These are phyloP conservation scores for Casuarina cunninghamiana DNA, from an alignment of 306 rosid species.

Conservation along the genomic window DNA sequence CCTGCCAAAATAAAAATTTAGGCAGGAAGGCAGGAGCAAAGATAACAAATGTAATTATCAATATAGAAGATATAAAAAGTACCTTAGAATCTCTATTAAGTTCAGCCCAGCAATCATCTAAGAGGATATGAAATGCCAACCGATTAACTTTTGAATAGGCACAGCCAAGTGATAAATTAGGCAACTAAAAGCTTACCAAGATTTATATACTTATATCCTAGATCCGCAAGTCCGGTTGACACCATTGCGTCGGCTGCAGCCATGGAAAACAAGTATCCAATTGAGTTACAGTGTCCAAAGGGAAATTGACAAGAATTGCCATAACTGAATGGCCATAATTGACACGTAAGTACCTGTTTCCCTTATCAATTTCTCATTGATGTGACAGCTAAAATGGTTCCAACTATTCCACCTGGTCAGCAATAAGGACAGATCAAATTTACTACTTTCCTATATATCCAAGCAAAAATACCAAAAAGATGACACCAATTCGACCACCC, in stretches of 20 bases:
- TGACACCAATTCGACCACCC: too few relatives aligned
- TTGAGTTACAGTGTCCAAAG: background rate
- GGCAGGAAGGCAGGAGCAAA: too few relatives aligned
- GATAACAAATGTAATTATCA: too few relatives aligned
- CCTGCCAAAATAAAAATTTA: constrained; percentile 38
- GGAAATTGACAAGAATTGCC: background rate
- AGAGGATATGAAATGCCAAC: background rate
- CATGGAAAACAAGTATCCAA: background rate
- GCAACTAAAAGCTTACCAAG: constrained; percentile 37
- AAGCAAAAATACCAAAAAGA: too few relatives aligned
- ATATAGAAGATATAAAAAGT: background rate
- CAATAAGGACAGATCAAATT: background rate
- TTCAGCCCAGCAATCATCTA: constrained; percentile 91
- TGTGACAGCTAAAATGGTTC: constrained; percentile 66
- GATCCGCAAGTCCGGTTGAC: constrained; percentile 63
- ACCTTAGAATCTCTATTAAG: constrained; percentile 60
- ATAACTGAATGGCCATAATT: background rate
- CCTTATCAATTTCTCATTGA: constrained; percentile 52
- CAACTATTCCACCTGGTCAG: constrained; percentile 69
- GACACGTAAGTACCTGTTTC: constrained; percentile 54
- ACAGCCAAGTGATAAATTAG: background rate
- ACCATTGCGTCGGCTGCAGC: constrained; percentile 76
- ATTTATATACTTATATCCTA: constrained; percentile 65
- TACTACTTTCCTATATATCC: too few relatives aligned
- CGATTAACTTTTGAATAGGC: background rate